Percentiles rank a stretch among this genome's conserved stretches.
Conservation (phyloP, 352 stramenopile genomes). For the Pythium scleroteichum region DNA sequence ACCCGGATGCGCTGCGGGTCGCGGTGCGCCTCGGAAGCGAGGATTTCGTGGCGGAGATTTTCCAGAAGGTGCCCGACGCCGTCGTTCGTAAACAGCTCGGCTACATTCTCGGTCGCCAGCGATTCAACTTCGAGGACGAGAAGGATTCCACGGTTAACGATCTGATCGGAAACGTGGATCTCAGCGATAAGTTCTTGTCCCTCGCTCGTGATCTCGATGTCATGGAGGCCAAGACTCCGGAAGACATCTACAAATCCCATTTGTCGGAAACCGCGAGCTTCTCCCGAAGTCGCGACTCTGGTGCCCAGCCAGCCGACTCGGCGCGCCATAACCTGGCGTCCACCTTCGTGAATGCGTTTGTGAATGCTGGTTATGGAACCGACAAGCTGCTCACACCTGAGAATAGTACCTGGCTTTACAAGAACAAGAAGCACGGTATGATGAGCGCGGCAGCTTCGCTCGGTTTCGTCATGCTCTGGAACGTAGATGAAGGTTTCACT, state of each 20-base stretch:
- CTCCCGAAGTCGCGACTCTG: slow-evolving; percentile 65
- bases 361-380: slow-evolving; percentile 98
- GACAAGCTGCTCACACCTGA: slow-evolving; percentile 96
- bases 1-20: slow-evolving; percentile 96
- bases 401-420: slow-evolving; percentile 98
- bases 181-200: slow-evolving; percentile 96
- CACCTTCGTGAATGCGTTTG: slow-evolving; percentile 99
- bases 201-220: slow-evolving; percentile 98
- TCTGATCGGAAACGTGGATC: slow-evolving; percentile 96
- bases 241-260: slow-evolving; percentile 99
- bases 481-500: slow-evolving; percentile 99
- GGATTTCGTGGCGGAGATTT: slow-evolving; percentile 72
- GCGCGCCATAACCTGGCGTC: slow-evolving; percentile 98
- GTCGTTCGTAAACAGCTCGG: slow-evolving; percentile 91
- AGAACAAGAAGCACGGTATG: slow-evolving; percentile 99
- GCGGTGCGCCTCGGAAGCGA: slow-evolving; percentile 92
- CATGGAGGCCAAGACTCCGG: slow-evolving; percentile 95
- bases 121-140: slow-evolving; percentile 94
- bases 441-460: slow-evolving; percentile 97
- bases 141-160: slow-evolving; percentile 90
- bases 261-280: slow-evolving; percentile 94
- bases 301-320: slow-evolving; percentile 91
- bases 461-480: slow-evolving; percentile 99
- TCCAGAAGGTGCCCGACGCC: slow-evolving; percentile 71
- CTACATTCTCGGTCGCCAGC: slow-evolving; percentile 95